These are phyloP conservation scores for Dictyostelium firmibasis DNA, from an alignment of 78 protist genomes.

Conservation along the genomic window DNA sequence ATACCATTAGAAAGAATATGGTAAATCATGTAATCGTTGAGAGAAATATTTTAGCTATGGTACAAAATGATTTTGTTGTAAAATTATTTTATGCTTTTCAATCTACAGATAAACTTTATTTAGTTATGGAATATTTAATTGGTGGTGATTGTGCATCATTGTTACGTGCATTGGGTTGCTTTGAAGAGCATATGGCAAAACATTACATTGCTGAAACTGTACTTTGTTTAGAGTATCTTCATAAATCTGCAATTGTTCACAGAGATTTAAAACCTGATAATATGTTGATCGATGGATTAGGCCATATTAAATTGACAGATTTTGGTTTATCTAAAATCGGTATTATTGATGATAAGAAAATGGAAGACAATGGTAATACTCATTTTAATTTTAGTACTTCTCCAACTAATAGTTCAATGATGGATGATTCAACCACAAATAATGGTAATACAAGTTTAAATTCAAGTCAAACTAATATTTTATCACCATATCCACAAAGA, in stretches of 20 bases:
- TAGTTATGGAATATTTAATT: conserved; percentile 88
- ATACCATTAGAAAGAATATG: conserved; percentile 89
- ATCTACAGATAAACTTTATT: conserved; percentile 76
- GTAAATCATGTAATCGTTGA: conserved; percentile 84
- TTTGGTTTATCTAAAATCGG: conserved; percentile 94
- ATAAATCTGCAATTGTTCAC: conserved; percentile 45
- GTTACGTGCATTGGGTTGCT: conserved; percentile 58
- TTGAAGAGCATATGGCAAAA: conserved; percentile 80
- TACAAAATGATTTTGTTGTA: conserved; percentile 83
- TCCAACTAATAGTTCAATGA: neutral
- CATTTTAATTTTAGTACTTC: neutral
- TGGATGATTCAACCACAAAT: neutral
- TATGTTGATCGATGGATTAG: conserved; percentile 84
- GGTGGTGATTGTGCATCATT: conserved; percentile 88
- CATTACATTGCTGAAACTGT: conserved; percentile 90
- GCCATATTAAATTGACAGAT: conserved; percentile 96
- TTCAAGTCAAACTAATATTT: neutral
- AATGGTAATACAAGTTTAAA: neutral
- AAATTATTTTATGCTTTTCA: conserved; percentile 89
- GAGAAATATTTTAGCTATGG: conserved; percentile 71
- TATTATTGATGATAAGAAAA: conserved; percentile 34
- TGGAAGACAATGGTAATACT: neutral
- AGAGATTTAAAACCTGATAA: conserved; percentile 85
- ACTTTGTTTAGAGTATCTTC: conserved; percentile 93
- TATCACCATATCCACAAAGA: conserved; percentile 29